These are phyloP conservation scores for Rhizophagus clarus DNA, from an alignment of 192 early-diverging fungal species.

Conservation along the genomic window DNA sequence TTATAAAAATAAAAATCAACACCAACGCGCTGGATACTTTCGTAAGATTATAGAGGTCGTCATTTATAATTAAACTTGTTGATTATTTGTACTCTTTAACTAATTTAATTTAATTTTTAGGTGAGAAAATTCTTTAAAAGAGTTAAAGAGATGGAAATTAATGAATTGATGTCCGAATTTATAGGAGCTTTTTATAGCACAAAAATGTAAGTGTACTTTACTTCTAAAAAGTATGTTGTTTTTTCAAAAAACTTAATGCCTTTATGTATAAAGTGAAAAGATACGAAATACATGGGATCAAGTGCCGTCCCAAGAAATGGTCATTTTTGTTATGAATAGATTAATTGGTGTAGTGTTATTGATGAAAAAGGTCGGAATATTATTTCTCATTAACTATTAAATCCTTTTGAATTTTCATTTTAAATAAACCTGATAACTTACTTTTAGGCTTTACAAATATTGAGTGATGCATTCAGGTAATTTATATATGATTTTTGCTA, in stretches of 20 bases:
- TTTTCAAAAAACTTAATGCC: background rate
- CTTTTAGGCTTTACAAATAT: background rate
- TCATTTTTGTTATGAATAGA: slow-evolving; percentile 25
- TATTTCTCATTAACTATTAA: background rate
- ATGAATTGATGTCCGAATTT: slow-evolving; percentile 10
- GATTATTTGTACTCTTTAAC: background rate
- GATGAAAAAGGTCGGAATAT: slow-evolving; percentile 28
- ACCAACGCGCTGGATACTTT: slow-evolving; percentile 44
- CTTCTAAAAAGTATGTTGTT: background rate
- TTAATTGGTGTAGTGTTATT: slow-evolving; percentile 10
- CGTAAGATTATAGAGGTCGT: slow-evolving; percentile 43
- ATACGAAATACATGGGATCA: slow-evolving; percentile 10
- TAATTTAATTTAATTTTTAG: slow-evolving; percentile 5
- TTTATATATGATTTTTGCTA: no score
- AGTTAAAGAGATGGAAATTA: slow-evolving; percentile 31
- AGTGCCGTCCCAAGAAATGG: slow-evolving; percentile 29
- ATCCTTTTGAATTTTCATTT: background rate
- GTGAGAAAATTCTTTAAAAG: slow-evolving; percentile 28
- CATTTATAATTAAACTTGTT: background rate
- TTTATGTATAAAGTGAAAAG: slow-evolving; percentile 18
- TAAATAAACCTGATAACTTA: background rate
- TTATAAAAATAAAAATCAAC: slow-evolving; percentile 55
- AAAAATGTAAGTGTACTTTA: background rate
- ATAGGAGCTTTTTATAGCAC: slow-evolving; percentile 21
- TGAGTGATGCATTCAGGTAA: background rate